Evolutionary conservation across 2,329 filamentous ascomycete genomes (phyloP), one percentile per base, ranked within the genome.

Genomic region (Epichloe brachyelytri): DNA sequence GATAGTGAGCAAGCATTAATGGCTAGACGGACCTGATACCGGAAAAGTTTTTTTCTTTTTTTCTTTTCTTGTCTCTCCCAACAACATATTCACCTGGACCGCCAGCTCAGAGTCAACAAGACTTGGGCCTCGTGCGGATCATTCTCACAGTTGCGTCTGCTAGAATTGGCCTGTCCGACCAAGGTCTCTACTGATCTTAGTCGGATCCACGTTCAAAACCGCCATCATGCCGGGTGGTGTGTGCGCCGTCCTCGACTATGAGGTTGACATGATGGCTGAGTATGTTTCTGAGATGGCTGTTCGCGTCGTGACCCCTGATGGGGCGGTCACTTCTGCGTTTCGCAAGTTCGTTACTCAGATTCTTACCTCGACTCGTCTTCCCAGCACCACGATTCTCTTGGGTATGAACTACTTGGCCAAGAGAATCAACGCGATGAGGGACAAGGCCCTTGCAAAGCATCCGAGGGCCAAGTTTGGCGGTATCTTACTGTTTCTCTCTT

Each of bases 261-360:
- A 95, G 70, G 91, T 95, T 81, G 88, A 95, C 65, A 76, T 86
- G 68, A 96, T 95, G 90, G 85, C 88, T 56, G 88, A 95, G 66
- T 96, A 95, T 69, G 89, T 95, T 65, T 85, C 88, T 56, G 87
- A 95, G 65, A 94, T 91, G 82, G 82, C 89, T 54, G 78, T 74
- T 22, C 74, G 78, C 43, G 69, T 82, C 36, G 74, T 80, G 41
- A 73, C 74, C 52, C 76, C 77, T 8, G 71, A 74, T 36, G 69
- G 68, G 5, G 58, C 66, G 17, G 72, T 86, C 59, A 82, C 84
- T 15, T 75, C 81, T 22, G 80, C 86, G 22, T 95, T 94, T 68
- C 84, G 87, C 62, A 95, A 95, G 71, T 96, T 94, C 69, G 88
- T 95, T 56, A 83, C 83, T 57, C 87, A 93, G 69, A 90, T 96